A percentile compares a stretch with the other conserved stretches of the same genome.
Conservation (phyloP, 2,329 filamentous ascomycete genomes). For the Mycocentrospora acerina region DNA sequence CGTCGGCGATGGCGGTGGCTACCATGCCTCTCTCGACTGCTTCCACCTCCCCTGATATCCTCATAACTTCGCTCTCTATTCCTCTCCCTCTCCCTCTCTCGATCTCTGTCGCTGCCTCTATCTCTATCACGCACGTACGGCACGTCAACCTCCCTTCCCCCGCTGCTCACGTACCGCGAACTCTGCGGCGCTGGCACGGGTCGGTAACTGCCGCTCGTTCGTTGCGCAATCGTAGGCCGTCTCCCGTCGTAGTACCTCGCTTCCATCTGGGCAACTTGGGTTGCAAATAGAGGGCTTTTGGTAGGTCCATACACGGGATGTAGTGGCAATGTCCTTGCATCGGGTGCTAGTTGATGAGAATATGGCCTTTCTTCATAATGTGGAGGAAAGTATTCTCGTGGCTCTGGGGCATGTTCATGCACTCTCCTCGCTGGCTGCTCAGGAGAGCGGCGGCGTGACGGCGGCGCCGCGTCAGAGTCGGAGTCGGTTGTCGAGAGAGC, state of each 20-base stretch:
- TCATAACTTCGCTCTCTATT: slow-evolving; percentile 11
- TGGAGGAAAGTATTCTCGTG: slow-evolving; percentile 42
- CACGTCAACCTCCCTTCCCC: slow-evolving; percentile 20
- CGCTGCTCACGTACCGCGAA: slow-evolving; percentile 23
- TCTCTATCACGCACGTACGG: slow-evolving; percentile 23
- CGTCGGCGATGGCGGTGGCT: slow-evolving; percentile 21
- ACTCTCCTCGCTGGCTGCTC: slow-evolving; percentile 44
- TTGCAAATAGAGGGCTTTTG: slow-evolving; percentile 50
- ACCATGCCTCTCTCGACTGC: slow-evolving; percentile 6
- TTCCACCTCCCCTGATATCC: slow-evolving; percentile 6
- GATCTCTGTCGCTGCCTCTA: too few relatives aligned
- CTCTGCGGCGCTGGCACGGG: slow-evolving; percentile 16
- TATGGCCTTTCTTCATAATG: slow-evolving; percentile 35
- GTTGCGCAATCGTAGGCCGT: slow-evolving; percentile 27
- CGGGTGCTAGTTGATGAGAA: slow-evolving; percentile 24
- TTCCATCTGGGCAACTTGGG: slow-evolving; percentile 46
- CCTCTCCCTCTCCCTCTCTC: slow-evolving; percentile 13
- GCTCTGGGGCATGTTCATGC: slow-evolving; percentile 45
- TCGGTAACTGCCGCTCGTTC: slow-evolving; percentile 23
- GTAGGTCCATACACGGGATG: slow-evolving; percentile 47
- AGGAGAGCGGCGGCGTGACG: slow-evolving; percentile 26
- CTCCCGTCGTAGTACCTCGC: slow-evolving; percentile 34
- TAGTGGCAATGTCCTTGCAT: slow-evolving; percentile 17
- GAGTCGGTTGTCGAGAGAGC: slow-evolving; percentile 36
- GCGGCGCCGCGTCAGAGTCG: slow-evolving; percentile 33